Evolutionary conservation across 768 basidiomycete species (phyloP), one percentile per base, ranked within the genome.

Genomic region (Coprinellus micaceus): DNA sequence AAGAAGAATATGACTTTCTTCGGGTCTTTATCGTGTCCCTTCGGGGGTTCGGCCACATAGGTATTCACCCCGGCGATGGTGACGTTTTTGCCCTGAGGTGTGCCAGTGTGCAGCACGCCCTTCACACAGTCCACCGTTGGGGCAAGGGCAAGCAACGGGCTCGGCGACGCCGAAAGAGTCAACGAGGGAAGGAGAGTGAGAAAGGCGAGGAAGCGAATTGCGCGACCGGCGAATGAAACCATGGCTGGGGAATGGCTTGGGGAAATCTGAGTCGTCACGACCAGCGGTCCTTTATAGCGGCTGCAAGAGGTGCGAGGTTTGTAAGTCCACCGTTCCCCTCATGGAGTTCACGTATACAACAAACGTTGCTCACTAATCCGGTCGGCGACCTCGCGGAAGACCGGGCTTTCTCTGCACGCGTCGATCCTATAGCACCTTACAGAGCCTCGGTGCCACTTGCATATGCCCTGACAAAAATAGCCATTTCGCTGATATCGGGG

Each of bases 1-100:
- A 82, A 77, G 71, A 75, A 86, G 19, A 88, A 65, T 13, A 88
- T 67, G 54, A 88, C 71, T 52, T 77, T 81, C 58, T 73, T 74
- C 0, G 68, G 53, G 19, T 4, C n/a, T 15, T 19, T 53, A 4
- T 17, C 24, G 12, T 25, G 39, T 3, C 28, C 30, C 19, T 26
- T 39, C 1, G 33, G 19, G 0, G 81, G 81, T 50, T 81, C 76
- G 3, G 82, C 76, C 37, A 85, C 53, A 62, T 87, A 86, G 0
- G 84, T 85, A 0, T 73, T 66, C 0, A 84, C 68, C 21, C 74
- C 79, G 41, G 74, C 72, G 61, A 78, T 72, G 28, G 68, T 60
- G 46, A 72, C 67, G 11, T 69, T 64, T 44, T 69, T 71, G 11
- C 84, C 83, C 6, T 67, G 63, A 0, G 83, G 70, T 0, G 69